These are phyloP conservation scores for Puccinellia tenuiflora DNA, from an alignment of 176 grass and related monocot genomes.

Conservation along the genomic window DNA sequence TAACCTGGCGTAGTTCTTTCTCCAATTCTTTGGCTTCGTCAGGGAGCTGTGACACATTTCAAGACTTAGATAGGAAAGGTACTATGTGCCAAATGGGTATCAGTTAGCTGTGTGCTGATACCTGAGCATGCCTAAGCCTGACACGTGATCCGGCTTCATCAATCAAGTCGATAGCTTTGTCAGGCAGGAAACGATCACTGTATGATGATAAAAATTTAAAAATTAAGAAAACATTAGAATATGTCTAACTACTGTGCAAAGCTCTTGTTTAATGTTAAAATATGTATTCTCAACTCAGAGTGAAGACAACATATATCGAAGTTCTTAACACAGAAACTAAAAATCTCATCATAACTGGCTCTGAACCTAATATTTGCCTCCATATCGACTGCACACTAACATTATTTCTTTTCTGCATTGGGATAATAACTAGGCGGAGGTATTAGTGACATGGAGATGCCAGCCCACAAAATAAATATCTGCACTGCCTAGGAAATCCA, in stretches of 20 bases:
- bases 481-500: not conserved
- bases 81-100: no score
- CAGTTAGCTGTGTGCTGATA: slow-evolving; percentile 11
- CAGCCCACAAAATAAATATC: not conserved
- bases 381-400: not conserved
- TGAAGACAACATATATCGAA: not conserved
- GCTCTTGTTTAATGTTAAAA: not conserved
- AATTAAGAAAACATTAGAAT: not conserved
- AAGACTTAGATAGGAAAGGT: slow-evolving; percentile 17
- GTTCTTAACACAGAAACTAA: not conserved
- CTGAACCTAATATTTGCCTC: not conserved
- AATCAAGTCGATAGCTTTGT: slow-evolving; percentile 99
- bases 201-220: not conserved
- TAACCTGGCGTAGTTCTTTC: slow-evolving; percentile 91
- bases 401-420: not conserved
- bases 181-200: slow-evolving; percentile 86
- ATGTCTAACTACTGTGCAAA: not conserved
- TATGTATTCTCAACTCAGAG: not conserved
- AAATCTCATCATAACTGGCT: not conserved
- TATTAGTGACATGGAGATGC: not conserved
- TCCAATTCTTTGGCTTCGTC: slow-evolving; percentile 97
- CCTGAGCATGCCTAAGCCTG: slow-evolving; percentile 78
- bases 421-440: not conserved
- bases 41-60: slow-evolving; percentile 57
- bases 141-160: slow-evolving; percentile 49